These are phyloP conservation scores for Geranium brycei DNA, from an alignment of 345 rosid genomes.

Conservation along the genomic window DNA sequence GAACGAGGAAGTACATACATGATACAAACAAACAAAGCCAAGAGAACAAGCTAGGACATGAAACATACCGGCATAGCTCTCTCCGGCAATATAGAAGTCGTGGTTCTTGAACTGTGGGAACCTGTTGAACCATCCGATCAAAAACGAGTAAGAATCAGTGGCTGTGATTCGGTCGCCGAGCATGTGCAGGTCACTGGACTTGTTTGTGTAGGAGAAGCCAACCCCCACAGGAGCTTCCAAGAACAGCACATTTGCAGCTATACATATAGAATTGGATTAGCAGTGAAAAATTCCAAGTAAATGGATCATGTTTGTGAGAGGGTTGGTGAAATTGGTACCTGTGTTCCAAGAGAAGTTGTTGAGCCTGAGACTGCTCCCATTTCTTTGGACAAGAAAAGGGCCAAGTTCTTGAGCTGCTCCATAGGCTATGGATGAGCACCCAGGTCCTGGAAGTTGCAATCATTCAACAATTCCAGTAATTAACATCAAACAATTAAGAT, in stretches of 20 bases:
- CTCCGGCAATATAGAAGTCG: slow-evolving; percentile 61
- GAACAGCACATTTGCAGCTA: slow-evolving; percentile 66
- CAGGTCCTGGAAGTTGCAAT: slow-evolving; percentile 41
- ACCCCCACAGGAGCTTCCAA: slow-evolving; percentile 79
- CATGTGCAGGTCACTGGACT: slow-evolving; percentile 24
- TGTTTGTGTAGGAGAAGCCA: slow-evolving; percentile 73
- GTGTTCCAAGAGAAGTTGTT: slow-evolving; percentile 58
- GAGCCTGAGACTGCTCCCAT: slow-evolving; percentile 23
- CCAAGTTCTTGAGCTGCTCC: slow-evolving; percentile 81
- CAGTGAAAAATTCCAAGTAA: too few relatives aligned
- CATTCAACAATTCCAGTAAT: too few relatives aligned
- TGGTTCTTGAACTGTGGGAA: slow-evolving; percentile 52
- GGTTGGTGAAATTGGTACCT: slow-evolving; percentile 20
- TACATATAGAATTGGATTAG: neutral
- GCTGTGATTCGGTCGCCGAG: slow-evolving; percentile 51
- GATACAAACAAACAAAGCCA: too few relatives aligned
- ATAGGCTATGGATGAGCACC: slow-evolving; percentile 67
- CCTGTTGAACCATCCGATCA: slow-evolving; percentile 51
- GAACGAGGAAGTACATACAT: too few relatives aligned
- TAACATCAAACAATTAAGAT: too few relatives aligned
- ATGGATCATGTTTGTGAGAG: too few relatives aligned
- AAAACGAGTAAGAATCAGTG: slow-evolving; percentile 41
- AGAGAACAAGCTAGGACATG: too few relatives aligned
- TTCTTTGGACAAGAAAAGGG: slow-evolving; percentile 37
- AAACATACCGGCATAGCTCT: slow-evolving; percentile 63